Conservation (phyloP, 345 rosid genomes). For the Xanthoceras sorbifolium region DNA sequence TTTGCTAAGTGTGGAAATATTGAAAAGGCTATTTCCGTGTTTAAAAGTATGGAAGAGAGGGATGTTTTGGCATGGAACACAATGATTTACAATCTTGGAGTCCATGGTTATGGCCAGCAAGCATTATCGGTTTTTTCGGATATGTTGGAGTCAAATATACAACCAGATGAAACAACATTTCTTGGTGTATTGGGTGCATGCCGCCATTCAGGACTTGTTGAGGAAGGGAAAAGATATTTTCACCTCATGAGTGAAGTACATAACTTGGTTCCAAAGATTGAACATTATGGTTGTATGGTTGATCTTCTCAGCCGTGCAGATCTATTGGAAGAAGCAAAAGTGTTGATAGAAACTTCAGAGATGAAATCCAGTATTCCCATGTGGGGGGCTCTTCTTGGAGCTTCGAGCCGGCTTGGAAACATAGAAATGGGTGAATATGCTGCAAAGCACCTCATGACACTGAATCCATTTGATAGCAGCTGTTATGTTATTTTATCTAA, state of each 20-base stretch:
- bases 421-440: neutral
- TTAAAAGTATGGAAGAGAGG: neutral
- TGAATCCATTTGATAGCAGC: neutral
- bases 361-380: neutral
- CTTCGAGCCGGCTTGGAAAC: neutral
- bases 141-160: neutral
- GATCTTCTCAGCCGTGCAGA: neutral
- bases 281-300: neutral
- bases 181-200: neutral
- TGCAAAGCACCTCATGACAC: neutral
- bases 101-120: neutral
- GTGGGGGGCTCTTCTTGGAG: neutral
- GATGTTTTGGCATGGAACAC: neutral
- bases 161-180: neutral
- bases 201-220: neutral
- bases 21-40: neutral
- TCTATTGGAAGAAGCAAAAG: neutral
- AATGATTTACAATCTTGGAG: neutral
- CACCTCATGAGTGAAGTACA: neutral
- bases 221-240: neutral
- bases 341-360: neutral
- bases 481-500: neutral
- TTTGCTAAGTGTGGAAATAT: neutral
- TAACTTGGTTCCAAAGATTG: neutral
- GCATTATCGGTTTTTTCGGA: neutral